Conservation (phyloP, 2,329 filamentous ascomycete genomes). For the Cordyceps cicadae region DNA sequence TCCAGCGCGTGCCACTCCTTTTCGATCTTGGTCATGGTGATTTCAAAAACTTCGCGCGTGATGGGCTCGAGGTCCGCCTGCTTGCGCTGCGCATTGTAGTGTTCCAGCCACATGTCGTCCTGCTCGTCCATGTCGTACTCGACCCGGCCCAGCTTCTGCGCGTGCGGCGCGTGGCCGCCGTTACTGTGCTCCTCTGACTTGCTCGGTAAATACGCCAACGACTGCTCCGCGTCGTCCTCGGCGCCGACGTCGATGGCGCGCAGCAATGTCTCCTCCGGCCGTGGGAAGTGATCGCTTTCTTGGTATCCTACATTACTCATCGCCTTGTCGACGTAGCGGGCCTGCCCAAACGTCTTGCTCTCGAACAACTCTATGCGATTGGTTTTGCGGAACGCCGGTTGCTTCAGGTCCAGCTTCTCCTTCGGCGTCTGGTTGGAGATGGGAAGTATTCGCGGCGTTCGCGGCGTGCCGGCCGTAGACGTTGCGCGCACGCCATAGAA, state of each 20-base stretch:
- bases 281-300: slow-evolving; percentile 81
- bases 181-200: slow-evolving; percentile 22
- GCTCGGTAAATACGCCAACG: slow-evolving; percentile 16
- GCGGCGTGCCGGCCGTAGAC: slow-evolving; percentile 38
- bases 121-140: slow-evolving; percentile 99
- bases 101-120: slow-evolving; percentile 90
- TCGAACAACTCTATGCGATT: slow-evolving; percentile 75
- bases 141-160: slow-evolving; percentile 60
- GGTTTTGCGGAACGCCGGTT: slow-evolving; percentile 66
- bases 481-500: slow-evolving; percentile 44
- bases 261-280: slow-evolving; percentile 64
- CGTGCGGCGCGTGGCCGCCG: slow-evolving; percentile 16
- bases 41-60: slow-evolving; percentile 90
- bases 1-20: slow-evolving; percentile 97
- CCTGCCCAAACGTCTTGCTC: slow-evolving; percentile 74
- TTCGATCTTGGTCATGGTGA: slow-evolving; percentile 97
- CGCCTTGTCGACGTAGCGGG: slow-evolving; percentile 87
- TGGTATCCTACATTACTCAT: slow-evolving; percentile 97
- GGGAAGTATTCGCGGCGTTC: slow-evolving; percentile 60
- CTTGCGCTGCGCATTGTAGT: slow-evolving; percentile 70
- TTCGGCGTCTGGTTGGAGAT: slow-evolving; percentile 72
- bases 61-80: slow-evolving; percentile 70
- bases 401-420: slow-evolving; percentile 69
- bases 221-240: slow-evolving; percentile 50
- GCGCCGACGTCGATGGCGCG: slow-evolving; percentile 52